Base-by-base conservation (phyloP, 495 filamentous ascomycete genomes). In the Aspergillus panamensis region DNA sequence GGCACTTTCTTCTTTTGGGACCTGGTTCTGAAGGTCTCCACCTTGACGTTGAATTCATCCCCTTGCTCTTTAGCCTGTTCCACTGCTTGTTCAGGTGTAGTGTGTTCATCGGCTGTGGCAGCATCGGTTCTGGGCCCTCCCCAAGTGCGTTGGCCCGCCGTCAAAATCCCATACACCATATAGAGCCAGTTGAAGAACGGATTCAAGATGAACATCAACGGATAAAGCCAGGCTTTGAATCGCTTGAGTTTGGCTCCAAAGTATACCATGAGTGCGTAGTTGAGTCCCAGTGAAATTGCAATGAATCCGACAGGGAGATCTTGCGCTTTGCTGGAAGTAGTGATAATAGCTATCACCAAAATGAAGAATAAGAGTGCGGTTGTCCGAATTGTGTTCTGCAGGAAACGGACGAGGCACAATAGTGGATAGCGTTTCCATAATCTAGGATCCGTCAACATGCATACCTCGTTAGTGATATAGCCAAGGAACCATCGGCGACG, bases 161-260 rank as follows among this genome's bases (percentile, higher is more conserved):
- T 98, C 69, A 96, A 96, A 51, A 87, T 86, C 19, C 84, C 84
- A 61, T 87, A 87, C 9, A 96, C 87, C 88, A 96, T 96, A 75
- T 97, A 98, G 37, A 91, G 80, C 94, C 94, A 98, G 72, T 98
- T 97, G 80, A 97, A 93, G 68, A 97, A 96, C 0, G 94, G 94
- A 66, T 96, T 97, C 57, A 97, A 67, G 51, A 96, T 71, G 67
- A 97, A 98, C 92, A 98, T 96, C 53, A 98, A 51, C 0, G 93
- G 92, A 67, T 98, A 98, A 1, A 96, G 80, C 89, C 89, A 92
- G 57, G 91, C 85, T 77, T 98, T 97, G 74, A 82, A 96, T 12
- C 94, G 86, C 63, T 86, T 88, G 56, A 98, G 82, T 67, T 87
- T 90, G 35, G 86, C 76, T 12, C 90, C 93, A 65, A 97, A 97